A percentile compares a stretch with the other conserved stretches of the same genome.
Evolutionary conservation across 192 early-diverging fungal species (phyloP).

Genomic region (Coemansia nantahalensis): DNA sequence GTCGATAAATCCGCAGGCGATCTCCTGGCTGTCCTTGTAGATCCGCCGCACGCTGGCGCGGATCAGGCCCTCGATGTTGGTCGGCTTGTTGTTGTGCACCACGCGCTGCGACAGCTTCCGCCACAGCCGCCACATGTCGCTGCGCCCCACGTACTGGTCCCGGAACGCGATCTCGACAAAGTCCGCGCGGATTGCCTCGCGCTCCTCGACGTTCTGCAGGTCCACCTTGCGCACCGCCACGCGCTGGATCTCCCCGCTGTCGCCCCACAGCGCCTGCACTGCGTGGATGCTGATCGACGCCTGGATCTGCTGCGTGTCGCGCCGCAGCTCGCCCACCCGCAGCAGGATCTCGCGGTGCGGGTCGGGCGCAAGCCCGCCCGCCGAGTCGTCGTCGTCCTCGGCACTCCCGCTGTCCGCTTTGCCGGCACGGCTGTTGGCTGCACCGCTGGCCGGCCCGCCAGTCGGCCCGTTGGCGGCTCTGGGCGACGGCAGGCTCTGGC

Average conservation of each 20-base stretch:
- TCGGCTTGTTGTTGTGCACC: constrained; percentile 75
- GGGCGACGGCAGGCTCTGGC: too few species aligned
- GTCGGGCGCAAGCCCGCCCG: constrained; percentile 13
- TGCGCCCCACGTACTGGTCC: constrained; percentile 88
- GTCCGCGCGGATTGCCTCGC: constrained; percentile 63
- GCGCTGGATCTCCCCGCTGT: constrained; percentile 30
- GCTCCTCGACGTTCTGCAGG: constrained; percentile 15
- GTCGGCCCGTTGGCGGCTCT: constrained; percentile 2
- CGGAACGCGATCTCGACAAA: constrained; percentile 84
- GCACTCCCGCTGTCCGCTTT: too few species aligned
- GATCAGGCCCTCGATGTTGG: constrained; percentile 68
- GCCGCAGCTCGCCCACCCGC: constrained; percentile 46
- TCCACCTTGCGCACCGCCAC: constrained; percentile 63
- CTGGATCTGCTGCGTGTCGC: constrained; percentile 38
- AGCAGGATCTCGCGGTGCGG: constrained; percentile 35
- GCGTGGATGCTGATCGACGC: constrained; percentile 24
- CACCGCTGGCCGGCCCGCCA: constrained; percentile 4
- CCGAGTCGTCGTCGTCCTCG: constrained; percentile 1
- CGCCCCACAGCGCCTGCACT: constrained; percentile 44
- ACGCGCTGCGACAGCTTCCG: constrained; percentile 63
- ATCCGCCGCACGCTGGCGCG: constrained; percentile 78
- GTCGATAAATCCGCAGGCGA: constrained; percentile 75
- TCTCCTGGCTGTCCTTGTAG: constrained; percentile 64
- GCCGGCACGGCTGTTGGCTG: background rate
- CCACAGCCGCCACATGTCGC: constrained; percentile 92